phyloP scores from a whole-genome alignment of 2,329 filamentous ascomycete species.

The Penicillium decumbens region DNA sequence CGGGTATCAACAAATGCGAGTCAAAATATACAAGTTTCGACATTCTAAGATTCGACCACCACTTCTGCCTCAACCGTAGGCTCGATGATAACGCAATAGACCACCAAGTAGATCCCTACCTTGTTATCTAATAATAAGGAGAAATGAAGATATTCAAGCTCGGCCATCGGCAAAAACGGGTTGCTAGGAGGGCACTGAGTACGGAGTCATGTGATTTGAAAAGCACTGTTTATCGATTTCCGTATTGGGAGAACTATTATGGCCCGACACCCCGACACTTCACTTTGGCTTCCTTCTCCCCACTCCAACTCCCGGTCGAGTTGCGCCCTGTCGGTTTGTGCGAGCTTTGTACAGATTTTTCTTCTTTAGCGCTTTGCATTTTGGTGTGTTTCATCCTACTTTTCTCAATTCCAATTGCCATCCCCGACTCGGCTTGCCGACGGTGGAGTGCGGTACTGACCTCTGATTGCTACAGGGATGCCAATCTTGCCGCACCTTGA shows the following conservation, averaged over 20 bases:
- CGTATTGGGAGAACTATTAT: constrained; percentile 30
- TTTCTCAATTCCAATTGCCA: background rate
- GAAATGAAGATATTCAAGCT: background rate
- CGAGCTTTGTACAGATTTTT: constrained; percentile 23
- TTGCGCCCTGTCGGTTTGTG: constrained; percentile 17
- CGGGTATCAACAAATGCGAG: no score
- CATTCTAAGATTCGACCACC: no score
- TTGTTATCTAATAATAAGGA: background rate
- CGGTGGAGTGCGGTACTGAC: constrained; percentile 14
- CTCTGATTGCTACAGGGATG: constrained; percentile 25
- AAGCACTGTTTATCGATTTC: constrained; percentile 38
- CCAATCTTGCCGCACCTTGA: constrained; percentile 24
- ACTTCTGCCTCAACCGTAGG: no score
- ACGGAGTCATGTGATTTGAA: constrained; percentile 13
- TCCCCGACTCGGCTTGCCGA: background rate
- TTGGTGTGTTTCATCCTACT: constrained; percentile 11
- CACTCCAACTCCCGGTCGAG: constrained; percentile 15
- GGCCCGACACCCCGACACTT: constrained; percentile 18
- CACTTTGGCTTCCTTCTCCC: constrained; percentile 17
- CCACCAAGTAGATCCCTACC: no score
- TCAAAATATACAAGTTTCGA: no score
- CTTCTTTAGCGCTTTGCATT: constrained; percentile 28
- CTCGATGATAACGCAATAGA: background rate
- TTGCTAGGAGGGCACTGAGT: constrained; percentile 10
- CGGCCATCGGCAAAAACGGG: background rate